These are phyloP conservation scores for Hypsizygus marmoreus DNA, from an alignment of 768 basidiomycete genomes.

Conservation along the genomic window DNA sequence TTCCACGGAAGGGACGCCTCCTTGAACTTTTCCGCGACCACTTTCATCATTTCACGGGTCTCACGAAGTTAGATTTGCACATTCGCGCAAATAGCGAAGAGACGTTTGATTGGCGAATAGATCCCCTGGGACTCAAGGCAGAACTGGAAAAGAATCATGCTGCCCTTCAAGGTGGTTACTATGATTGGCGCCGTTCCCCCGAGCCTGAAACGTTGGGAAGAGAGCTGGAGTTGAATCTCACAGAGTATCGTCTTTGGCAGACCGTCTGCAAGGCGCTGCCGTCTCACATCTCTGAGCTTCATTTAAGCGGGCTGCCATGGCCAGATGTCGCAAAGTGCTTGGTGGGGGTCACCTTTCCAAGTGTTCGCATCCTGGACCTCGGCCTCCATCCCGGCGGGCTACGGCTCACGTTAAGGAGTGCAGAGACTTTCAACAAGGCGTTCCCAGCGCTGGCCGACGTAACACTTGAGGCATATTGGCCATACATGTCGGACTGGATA, in stretches of 20 bases:
- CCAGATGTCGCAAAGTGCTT: not conserved
- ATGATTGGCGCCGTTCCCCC: too few species aligned
- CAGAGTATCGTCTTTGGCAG: not conserved
- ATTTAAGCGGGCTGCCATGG: not conserved
- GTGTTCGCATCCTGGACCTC: not conserved
- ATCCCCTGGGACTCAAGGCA: not conserved
- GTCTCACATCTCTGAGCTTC: not conserved
- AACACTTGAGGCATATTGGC: too few species aligned
- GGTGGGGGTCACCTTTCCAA: not conserved
- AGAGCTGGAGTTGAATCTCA: too few species aligned
- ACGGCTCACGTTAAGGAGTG: too few species aligned
- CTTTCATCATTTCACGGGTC: not conserved
- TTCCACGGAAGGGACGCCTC: not conserved
- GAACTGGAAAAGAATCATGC: too few species aligned
- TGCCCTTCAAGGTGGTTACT: too few species aligned
- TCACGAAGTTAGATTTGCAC: not conserved
- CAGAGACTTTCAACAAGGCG: too few species aligned
- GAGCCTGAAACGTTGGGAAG: too few species aligned
- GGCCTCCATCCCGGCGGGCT: too few species aligned
- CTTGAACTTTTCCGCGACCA: not conserved
- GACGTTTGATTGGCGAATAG: not conserved
- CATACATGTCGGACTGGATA: too few species aligned
- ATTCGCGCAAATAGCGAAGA: not conserved
- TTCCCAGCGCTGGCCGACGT: too few species aligned
- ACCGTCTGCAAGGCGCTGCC: too few species aligned